These are phyloP conservation scores for Penicillium odoratum DNA, from an alignment of 495 filamentous ascomycete genomes.

Conservation along the genomic window DNA sequence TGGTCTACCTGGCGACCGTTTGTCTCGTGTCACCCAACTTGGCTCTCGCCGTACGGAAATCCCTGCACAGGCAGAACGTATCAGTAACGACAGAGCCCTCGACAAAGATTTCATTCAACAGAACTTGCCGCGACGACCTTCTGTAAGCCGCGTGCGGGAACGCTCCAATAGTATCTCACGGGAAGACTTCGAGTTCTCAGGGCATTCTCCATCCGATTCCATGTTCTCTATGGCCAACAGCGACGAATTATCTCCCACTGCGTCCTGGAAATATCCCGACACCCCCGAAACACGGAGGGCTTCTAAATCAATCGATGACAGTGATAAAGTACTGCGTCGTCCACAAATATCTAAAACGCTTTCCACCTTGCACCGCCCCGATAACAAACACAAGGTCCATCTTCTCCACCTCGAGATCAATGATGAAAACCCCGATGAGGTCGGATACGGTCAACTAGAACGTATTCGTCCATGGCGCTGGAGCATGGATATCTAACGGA, in stretches of 20 bases:
- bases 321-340: conserved; percentile 25
- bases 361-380: conserved; percentile 30
- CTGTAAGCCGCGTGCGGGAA: conserved; percentile 21
- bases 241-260: conserved; percentile 30
- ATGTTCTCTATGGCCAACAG: conserved; percentile 36
- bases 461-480: conserved; percentile 46
- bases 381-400: conserved; percentile 39
- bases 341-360: conserved; percentile 39
- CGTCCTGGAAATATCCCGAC: conserved; percentile 39
- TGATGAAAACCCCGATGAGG: conserved; percentile 34
- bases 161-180: conserved; percentile 20
- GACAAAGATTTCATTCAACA: conserved; percentile 10
- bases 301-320: conserved; percentile 42
- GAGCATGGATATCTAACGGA: conserved; percentile 49
- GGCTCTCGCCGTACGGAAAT: conserved; percentile 6
- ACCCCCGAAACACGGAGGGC: conserved; percentile 43
- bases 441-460: conserved; percentile 41
- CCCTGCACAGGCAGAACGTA: not conserved
- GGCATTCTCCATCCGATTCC: conserved; percentile 38
- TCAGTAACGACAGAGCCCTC: conserved; percentile 12
- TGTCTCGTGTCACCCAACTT: conserved; percentile 13
- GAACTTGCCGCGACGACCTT: conserved; percentile 23
- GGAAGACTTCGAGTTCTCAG: conserved; percentile 31
- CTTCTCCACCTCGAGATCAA: conserved; percentile 46
- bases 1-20: conserved; percentile 15